Percentiles rank a stretch among this genome's conserved stretches.
These are phyloP conservation scores for Pleomassaria siparia DNA, from an alignment of 2,329 filamentous ascomycete species.

Conservation along the genomic window DNA sequence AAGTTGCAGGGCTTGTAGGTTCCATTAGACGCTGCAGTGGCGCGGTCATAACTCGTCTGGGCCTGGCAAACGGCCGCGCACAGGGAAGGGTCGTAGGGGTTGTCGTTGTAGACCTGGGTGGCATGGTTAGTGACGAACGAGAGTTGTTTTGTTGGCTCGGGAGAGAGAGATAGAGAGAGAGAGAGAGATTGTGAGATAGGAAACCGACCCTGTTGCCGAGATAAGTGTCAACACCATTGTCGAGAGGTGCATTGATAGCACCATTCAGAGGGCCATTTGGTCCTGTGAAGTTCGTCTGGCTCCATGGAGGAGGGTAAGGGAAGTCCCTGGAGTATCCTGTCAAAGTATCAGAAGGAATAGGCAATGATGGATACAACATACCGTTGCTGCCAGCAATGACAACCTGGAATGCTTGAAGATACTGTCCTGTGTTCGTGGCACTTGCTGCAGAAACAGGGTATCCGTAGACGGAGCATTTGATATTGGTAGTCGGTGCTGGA, in stretches of 20 bases:
- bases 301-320: no score
- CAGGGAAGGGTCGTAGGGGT: slow-evolving; percentile 27
- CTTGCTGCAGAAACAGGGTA: slow-evolving; percentile 21
- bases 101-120: no score
- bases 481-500: slow-evolving; percentile 24
- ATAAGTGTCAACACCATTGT: slow-evolving; percentile 24
- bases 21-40: slow-evolving; percentile 26
- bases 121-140: no score
- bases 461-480: slow-evolving; percentile 32
- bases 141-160: no score
- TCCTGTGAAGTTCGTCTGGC: slow-evolving; percentile 20
- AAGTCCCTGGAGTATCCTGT: no score
- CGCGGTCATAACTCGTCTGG: slow-evolving; percentile 38
- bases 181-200: no score
- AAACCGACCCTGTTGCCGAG: slow-evolving; percentile 31
- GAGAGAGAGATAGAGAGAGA: no score
- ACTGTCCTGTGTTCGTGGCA: slow-evolving; percentile 18
- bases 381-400: slow-evolving; percentile 30
- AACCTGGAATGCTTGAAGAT: slow-evolving; percentile 21
- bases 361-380: background rate
- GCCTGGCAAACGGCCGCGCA: slow-evolving; percentile 41
- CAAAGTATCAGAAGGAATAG: no score
- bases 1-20: slow-evolving; percentile 42
- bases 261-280: slow-evolving; percentile 16
- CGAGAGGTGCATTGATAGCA: slow-evolving; percentile 30